A percentile compares a stretch with the other conserved stretches of the same genome.
Conservation (phyloP, 306 rosid genomes). For the Cicer judaicum region DNA sequence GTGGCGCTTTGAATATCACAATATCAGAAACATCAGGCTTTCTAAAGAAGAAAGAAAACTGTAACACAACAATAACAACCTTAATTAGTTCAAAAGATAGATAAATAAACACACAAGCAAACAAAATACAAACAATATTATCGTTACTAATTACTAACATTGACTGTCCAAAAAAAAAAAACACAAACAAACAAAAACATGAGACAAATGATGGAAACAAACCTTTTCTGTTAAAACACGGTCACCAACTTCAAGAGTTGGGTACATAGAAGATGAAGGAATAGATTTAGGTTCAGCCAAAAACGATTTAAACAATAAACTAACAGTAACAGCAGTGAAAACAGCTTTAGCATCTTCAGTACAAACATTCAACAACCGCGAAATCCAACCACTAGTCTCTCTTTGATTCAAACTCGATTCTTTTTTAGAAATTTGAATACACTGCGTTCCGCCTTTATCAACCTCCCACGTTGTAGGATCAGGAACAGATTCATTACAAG, state of each 20-base stretch:
- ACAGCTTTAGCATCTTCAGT: conserved; percentile 87
- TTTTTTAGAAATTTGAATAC: background rate
- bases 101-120: background rate
- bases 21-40: conserved; percentile 93
- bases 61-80: conserved; percentile 38
- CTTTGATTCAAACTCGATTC: conserved; percentile 29
- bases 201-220: conserved; percentile 13
- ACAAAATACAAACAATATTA: too few relatives aligned
- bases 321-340: conserved; percentile 77
- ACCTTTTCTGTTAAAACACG: conserved; percentile 97
- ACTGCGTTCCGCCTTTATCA: conserved; percentile 66
- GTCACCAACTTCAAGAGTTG: conserved; percentile 90
- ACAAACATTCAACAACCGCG: conserved; percentile 61
- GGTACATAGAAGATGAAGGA: conserved; percentile 91
- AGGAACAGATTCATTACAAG: conserved; percentile 66
- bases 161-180: too few relatives aligned
- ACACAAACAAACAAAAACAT: background rate
- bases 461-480: conserved; percentile 50
- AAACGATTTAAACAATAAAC: conserved; percentile 68
- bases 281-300: conserved; percentile 95
- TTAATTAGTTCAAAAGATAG: conserved; percentile 17
- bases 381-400: conserved; percentile 58
- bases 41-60: conserved; percentile 87
- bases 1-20: conserved; percentile 88
- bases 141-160: too few relatives aligned